Evolutionary conservation across 495 filamentous ascomycete genomes (phyloP), one percentile per base, ranked within the genome.

Genomic region (Neurospora sp.): DNA sequence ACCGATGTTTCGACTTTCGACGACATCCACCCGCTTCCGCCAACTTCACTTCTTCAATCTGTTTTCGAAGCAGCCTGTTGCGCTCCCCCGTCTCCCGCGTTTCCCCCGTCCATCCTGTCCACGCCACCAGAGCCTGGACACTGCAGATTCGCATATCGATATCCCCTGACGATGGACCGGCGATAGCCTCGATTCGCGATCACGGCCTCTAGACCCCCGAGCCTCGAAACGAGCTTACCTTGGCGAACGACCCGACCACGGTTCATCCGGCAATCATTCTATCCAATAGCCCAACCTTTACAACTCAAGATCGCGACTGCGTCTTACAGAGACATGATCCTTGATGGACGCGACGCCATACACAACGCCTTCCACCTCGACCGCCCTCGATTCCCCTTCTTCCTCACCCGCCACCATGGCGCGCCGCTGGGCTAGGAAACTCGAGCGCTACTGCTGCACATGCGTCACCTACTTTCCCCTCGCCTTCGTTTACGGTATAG

Each of bases 401-500:
- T 61, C 69, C 12, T 68, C 65, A 39, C 47, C 37, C 40, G 14
- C 42, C 61, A 81, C 76, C 69, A 84, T 83, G 80, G 77, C 80
- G 71, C 81, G 83, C 71, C 83, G 84, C 76, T 96, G 90, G 87
- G 92, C 90, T 8, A 87, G 93, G 61, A 89, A 87, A 77, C 87
- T 91, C 77, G 94, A 98, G 83, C 92, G 94, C 40, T 89, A 87
- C 81, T 97, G 93, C 83, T 98, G 96, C 80, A 83, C 85, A 14
- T 87, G 87, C 18, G 85, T 90, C 41, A 91, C 89, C n/a, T 97
- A 94, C 80, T 94, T 98, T 75, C 96, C 96, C 10, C 86, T 99
- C 2, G 82, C 83, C 45, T 97, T 99, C 81, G 92, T 99, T 72
- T 98, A 97, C 77, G 87, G 92, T 44, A 77, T 97, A 70, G 96